Evolutionary conservation across 1,139 yeast genomes (phyloP).

Genomic region (Sugiyamaella japonica): DNA sequence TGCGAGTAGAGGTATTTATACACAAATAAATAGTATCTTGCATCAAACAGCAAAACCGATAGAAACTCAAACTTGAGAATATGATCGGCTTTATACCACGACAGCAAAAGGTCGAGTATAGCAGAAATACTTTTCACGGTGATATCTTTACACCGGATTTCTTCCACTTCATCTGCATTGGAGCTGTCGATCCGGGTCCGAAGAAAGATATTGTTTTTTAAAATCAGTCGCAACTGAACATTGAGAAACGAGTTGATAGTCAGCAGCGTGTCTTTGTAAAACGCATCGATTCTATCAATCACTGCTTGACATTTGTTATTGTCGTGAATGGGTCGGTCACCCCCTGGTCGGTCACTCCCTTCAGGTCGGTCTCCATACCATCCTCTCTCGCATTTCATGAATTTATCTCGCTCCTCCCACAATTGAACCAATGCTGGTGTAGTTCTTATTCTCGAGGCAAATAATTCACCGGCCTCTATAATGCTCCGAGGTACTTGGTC

Average conservation of each 20-base stretch:
- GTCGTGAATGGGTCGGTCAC: too few species aligned
- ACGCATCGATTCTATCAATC: slow-evolving; percentile 59
- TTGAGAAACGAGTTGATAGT: slow-evolving; percentile 61
- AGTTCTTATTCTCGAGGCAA: slow-evolving; percentile 61
- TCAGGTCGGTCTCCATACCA: slow-evolving; percentile 37
- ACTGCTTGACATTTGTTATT: slow-evolving; percentile 25
- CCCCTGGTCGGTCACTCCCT: slow-evolving; percentile 2
- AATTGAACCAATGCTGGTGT: slow-evolving; percentile 66
- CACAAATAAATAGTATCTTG: slow-evolving; percentile 55
- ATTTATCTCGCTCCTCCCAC: slow-evolving; percentile 67
- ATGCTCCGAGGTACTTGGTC: slow-evolving; percentile 69
- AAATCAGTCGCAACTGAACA: slow-evolving; percentile 63
- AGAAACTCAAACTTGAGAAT: slow-evolving; percentile 76
- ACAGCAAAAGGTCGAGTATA: slow-evolving; percentile 53
- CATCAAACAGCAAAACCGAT: slow-evolving; percentile 71
- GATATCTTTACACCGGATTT: slow-evolving; percentile 59
- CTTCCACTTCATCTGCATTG: slow-evolving; percentile 46
- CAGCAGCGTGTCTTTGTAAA: slow-evolving; percentile 55
- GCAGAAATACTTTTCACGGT: slow-evolving; percentile 63
- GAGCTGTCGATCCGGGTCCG: slow-evolving; percentile 31
- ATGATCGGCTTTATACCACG: slow-evolving; percentile 82
- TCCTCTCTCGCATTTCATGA: slow-evolving; percentile 78
- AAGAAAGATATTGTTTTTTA: slow-evolving; percentile 43
- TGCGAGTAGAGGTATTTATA: slow-evolving; percentile 43
- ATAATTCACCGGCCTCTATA: slow-evolving; percentile 70